Evolutionary conservation across 495 filamentous ascomycete species (phyloP).

Genomic region (Penicillium nucicola): DNA sequence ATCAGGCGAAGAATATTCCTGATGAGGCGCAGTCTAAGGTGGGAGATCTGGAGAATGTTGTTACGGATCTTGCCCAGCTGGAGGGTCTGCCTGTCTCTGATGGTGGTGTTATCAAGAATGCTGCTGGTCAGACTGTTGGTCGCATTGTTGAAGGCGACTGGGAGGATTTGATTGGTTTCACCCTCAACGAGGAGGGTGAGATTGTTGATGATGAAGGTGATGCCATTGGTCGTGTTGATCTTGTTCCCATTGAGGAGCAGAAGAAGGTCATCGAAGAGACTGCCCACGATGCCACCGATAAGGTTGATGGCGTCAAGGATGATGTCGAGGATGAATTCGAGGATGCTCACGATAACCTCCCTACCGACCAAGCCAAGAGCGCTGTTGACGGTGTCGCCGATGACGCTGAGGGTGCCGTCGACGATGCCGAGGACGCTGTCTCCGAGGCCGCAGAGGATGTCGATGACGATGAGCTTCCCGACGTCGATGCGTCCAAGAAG

Average conservation of each 20-base stretch:
- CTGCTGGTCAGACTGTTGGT: conserved; percentile 54
- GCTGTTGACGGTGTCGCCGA: conserved; percentile 37
- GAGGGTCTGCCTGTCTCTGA: conserved; percentile 56
- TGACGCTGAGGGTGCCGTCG: conserved; percentile 23
- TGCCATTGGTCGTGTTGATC: conserved; percentile 55
- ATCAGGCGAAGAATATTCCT: conserved; percentile 24
- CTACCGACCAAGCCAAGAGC: conserved; percentile 20
- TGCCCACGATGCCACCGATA: conserved; percentile 8
- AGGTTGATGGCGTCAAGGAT: conserved; percentile 14
- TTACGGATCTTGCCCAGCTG: conserved; percentile 38
- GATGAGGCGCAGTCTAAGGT: conserved; percentile 18
- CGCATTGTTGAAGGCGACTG: conserved; percentile 59
- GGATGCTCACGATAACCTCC: conserved; percentile 22
- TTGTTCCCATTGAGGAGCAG: conserved; percentile 40
- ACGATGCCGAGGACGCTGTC: conserved; percentile 18
- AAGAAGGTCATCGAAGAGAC: conserved; percentile 26
- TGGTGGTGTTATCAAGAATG: conserved; percentile 53
- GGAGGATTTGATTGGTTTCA: conserved; percentile 57
- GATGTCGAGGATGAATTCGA: conserved; percentile 39
- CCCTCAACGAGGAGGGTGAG: conserved; percentile 58
- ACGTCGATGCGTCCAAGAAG: conserved; percentile 29
- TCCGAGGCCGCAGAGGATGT: conserved; percentile 8
- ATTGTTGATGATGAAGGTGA: conserved; percentile 65
- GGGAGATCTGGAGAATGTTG: conserved; percentile 12
- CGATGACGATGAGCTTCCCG: too few species aligned